These are phyloP conservation scores for Kwoniella botswanensis DNA, from an alignment of 768 basidiomycete species.

Conservation along the genomic window DNA sequence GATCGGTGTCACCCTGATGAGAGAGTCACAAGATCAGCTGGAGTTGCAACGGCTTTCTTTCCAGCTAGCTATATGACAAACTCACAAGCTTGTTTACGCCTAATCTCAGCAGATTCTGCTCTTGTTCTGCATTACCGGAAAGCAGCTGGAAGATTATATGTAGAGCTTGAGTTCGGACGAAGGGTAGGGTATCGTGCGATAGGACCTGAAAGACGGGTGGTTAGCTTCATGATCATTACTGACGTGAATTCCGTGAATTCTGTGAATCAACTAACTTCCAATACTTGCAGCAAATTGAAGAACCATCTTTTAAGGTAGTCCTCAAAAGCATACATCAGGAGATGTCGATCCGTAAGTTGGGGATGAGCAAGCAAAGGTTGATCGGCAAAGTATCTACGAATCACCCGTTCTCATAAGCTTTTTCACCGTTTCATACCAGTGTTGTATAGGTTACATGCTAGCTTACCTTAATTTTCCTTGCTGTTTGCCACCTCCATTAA, in stretches of 20 bases:
- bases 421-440: too few species aligned
- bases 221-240: background rate
- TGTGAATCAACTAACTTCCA: slow-evolving; percentile 72
- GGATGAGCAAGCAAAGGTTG: slow-evolving; percentile 72
- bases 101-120: slow-evolving; percentile 89
- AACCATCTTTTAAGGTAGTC: slow-evolving; percentile 98
- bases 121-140: slow-evolving; percentile 90
- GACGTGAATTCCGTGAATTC: too few species aligned
- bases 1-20: slow-evolving; percentile 82
- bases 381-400: slow-evolving; percentile 81
- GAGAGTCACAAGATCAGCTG: background rate
- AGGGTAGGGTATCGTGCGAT: slow-evolving; percentile 81
- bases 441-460: background rate
- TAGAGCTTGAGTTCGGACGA: slow-evolving; percentile 84
- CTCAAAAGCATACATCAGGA: slow-evolving; percentile 88
- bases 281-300: slow-evolving; percentile 84
- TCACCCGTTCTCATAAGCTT: background rate
- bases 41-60: background rate
- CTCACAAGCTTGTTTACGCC: slow-evolving; percentile 91
- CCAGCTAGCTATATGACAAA: slow-evolving; percentile 11
- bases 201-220: slow-evolving; percentile 64
- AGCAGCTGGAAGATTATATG: slow-evolving; percentile 78
- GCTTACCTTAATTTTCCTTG: slow-evolving; percentile 80
- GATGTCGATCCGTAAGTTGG: slow-evolving; percentile 69
- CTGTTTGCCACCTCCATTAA: slow-evolving; percentile 83